Base-by-base conservation (phyloP, 2,329 filamentous ascomycete genomes). In the Colletotrichum sojae region DNA sequence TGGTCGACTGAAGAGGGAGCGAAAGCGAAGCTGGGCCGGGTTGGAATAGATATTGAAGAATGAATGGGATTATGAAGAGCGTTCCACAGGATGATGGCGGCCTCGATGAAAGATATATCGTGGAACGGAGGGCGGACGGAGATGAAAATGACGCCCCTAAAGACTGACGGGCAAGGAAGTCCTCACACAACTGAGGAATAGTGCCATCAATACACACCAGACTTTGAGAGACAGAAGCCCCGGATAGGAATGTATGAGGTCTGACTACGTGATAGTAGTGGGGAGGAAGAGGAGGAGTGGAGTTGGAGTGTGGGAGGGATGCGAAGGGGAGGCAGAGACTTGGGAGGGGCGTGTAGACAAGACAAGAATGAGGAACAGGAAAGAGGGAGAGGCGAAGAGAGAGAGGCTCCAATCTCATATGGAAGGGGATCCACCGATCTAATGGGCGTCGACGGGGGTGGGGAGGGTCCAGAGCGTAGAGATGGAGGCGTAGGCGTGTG, bases 21-120 rank as follows among this genome's bases (percentile, higher is more conserved):
- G 48, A 66, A 36, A 66, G 54, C 55, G 48, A 66, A 36, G 9
- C 61, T 60, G 65, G 66, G 55, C 62, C n/a, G 61, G 66, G 31
- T 36, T 69, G 59, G 45, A 67, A 61, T 66, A 54, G 43, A 49
- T 40, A 54, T 58, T 71, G 56, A 72, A 72, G 71, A 72, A 72
- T 72, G 71, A 36, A 72, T 69, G 64, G 64, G 71, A 63, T 71
- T 45, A 69, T 69, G 49, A 60, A 43, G 22, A 72, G 43, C 71
- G 71, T 72, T 72, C 71, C 71, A 73, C 69, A 73, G 73, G 72
- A 75, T 71, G 79, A 79, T 36, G 40, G 74, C 79, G 78, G 78
- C 75, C 75, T 73, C 74, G 75, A 73, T 74, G 78, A 75, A 82
- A 83, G 79, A 81, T 83, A 82, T 82, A 83, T 73, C 73, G 73